Percentiles rank a stretch among this genome's conserved stretches.
Evolutionary conservation across 163 green algal genomes (phyloP).

Genomic region (Scenedesmus sp.): DNA sequence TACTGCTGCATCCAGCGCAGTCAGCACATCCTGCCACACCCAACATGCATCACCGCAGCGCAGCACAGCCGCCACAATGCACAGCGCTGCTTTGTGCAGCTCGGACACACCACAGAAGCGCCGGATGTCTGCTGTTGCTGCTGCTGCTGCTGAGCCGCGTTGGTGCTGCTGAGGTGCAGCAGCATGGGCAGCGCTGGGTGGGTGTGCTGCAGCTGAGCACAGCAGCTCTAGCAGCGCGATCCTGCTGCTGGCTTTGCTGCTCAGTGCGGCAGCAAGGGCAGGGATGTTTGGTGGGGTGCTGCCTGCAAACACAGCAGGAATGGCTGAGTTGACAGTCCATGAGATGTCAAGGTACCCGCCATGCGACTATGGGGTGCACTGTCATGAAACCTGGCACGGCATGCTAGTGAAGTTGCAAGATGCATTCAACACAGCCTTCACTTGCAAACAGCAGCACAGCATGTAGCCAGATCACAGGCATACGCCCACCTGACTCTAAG

Average conservation of each 20-base stretch:
- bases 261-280: background rate
- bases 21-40: slow-evolving; percentile 21
- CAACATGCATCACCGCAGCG: slow-evolving; percentile 10
- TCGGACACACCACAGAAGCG: slow-evolving; percentile 25
- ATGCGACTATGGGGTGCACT: no score
- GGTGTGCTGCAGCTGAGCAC: background rate
- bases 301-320: background rate
- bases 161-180: background rate
- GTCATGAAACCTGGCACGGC: no score
- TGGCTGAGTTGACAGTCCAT: background rate
- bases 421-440: no score
- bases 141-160: background rate
- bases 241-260: slow-evolving; percentile 9
- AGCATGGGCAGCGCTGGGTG: background rate
- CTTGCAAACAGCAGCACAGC: background rate
- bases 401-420: no score
- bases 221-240: slow-evolving; percentile 22
- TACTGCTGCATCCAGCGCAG: slow-evolving; percentile 20
- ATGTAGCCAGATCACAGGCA: background rate
- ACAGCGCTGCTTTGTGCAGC: slow-evolving; percentile 13
- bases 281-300: background rate
- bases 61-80: slow-evolving; percentile 26
- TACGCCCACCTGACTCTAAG: no score
- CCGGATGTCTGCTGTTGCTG: slow-evolving; percentile 11
- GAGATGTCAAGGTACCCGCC: no score